Evolutionary conservation across 768 basidiomycete species (phyloP).

Genomic region (Dendrothele bispora): DNA sequence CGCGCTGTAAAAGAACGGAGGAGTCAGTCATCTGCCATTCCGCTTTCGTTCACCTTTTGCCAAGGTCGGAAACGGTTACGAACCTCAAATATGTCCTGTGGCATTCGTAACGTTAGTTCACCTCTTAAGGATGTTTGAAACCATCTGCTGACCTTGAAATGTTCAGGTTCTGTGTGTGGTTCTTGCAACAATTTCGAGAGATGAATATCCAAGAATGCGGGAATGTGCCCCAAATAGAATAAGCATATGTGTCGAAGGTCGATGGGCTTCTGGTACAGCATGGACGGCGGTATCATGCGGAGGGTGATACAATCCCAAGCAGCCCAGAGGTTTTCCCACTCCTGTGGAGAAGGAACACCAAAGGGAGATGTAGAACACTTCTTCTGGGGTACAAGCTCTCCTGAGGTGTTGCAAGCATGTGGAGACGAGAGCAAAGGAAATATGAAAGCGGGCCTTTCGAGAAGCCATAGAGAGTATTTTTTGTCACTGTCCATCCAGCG

Average conservation of each 20-base stretch:
- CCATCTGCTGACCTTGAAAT: constrained; percentile 57
- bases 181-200: constrained; percentile 73
- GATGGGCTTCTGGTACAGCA: constrained; percentile 91
- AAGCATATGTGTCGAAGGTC: constrained; percentile 93
- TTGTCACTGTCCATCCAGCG: constrained; percentile 77
- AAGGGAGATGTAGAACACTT: constrained; percentile 44
- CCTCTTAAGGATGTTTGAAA: constrained; percentile 11
- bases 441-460: constrained; percentile 81
- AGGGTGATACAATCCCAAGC: constrained; percentile 86
- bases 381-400: constrained; percentile 20
- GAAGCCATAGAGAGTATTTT: constrained; percentile 84
- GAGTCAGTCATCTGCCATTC: not conserved
- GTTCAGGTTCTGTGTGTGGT: constrained; percentile 79
- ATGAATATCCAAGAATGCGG: constrained; percentile 90
- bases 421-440: constrained; percentile 65
- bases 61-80: constrained; percentile 6
- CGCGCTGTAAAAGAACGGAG: constrained; percentile 60
- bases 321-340: constrained; percentile 86
- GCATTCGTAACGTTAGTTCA: constrained; percentile 6
- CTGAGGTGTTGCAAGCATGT: constrained; percentile 16
- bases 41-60: not conserved
- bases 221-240: constrained; percentile 97
- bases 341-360: constrained; percentile 67
- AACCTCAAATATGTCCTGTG: constrained; percentile 76
- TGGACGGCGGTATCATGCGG: constrained; percentile 82